phyloP scores from a whole-genome alignment of 495 filamentous ascomycete genomes.

The Aspergillus sclerotioniger region DNA sequence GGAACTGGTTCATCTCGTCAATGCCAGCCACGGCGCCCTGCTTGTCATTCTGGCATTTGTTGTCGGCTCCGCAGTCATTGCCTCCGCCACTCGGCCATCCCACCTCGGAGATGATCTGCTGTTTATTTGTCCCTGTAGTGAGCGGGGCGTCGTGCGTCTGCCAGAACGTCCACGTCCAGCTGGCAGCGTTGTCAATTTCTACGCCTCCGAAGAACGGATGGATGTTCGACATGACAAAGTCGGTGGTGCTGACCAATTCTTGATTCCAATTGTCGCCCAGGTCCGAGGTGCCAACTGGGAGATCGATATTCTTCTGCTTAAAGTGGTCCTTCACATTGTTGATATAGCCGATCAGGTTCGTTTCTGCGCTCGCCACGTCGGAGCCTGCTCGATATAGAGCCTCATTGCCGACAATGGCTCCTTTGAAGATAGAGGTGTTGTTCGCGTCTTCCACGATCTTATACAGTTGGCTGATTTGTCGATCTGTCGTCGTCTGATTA shows the following conservation, averaged over 20 bases:
- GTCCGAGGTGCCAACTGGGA: slow-evolving; percentile 86
- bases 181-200: slow-evolving; percentile 61
- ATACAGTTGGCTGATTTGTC: slow-evolving; percentile 81
- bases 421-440: slow-evolving; percentile 66
- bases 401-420: slow-evolving; percentile 92
- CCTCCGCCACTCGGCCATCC: slow-evolving; percentile 91
- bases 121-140: slow-evolving; percentile 54
- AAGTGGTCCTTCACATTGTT: slow-evolving; percentile 68
- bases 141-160: slow-evolving; percentile 58
- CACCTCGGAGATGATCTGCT: slow-evolving; percentile 78
- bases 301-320: slow-evolving; percentile 57
- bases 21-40: slow-evolving; percentile 74
- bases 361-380: slow-evolving; percentile 56
- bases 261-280: slow-evolving; percentile 85
- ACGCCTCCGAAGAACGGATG: slow-evolving; percentile 96
- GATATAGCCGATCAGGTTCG: slow-evolving; percentile 64
- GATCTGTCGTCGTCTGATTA: slow-evolving; percentile 78
- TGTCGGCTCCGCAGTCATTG: slow-evolving; percentile 64
- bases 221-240: slow-evolving; percentile 93
- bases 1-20: slow-evolving; percentile 78
- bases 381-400: slow-evolving; percentile 71
- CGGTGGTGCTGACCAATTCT: slow-evolving; percentile 63
- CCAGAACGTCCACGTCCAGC: slow-evolving; percentile 88
- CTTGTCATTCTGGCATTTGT: slow-evolving; percentile 51
- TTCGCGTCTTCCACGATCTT: slow-evolving; percentile 68